Conservation (phyloP, 164 flowering plant genomes). For the grape (Vitis vinifera) region ASM3070453v1 NC_081822.1:12199001-12199500, state of each 20-base stretch:
- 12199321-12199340: constrained; percentile 67
- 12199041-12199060: not conserved
- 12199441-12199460: constrained; percentile 76
- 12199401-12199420: constrained; percentile 75
- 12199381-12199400: constrained; percentile 79
- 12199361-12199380: constrained; percentile 75
- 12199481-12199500: not conserved
- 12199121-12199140: constrained; percentile 6
- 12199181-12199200: constrained; percentile 19
- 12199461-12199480: constrained; percentile 6
- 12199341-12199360: constrained; percentile 70
- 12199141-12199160: not conserved
- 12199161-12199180: constrained; percentile 6
- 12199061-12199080: constrained; percentile 9
- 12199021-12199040: not conserved
- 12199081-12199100: constrained; percentile 3
- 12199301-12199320: constrained; percentile 59
- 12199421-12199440: constrained; percentile 87
- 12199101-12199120: not conserved
- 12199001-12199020: not conserved
- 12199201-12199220: constrained; percentile 45
- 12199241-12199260: constrained; percentile 26
- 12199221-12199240: constrained; percentile 30
- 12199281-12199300: constrained; percentile 27
- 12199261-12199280: constrained; percentile 47